Evolutionary conservation across 2,329 filamentous ascomycete species (phyloP).

Genomic region (Fusarium poae): DNA sequence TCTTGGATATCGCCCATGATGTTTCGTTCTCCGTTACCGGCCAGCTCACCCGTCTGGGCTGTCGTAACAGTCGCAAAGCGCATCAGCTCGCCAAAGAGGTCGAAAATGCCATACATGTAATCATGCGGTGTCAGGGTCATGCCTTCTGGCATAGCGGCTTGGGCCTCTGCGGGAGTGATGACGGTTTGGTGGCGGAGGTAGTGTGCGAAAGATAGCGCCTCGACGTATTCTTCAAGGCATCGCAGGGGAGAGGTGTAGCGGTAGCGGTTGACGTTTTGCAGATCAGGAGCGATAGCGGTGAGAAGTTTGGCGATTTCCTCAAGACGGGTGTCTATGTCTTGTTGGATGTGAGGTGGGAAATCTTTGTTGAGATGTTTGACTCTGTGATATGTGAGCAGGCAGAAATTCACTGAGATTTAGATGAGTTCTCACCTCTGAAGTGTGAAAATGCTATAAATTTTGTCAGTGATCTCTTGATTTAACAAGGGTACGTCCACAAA

Average conservation of each 20-base stretch:
- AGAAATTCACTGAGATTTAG: constrained; percentile 3
- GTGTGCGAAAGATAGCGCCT: constrained; percentile 88
- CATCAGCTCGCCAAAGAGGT: constrained; percentile 97
- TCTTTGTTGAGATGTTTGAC: constrained; percentile 72
- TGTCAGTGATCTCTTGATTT: constrained; percentile 8
- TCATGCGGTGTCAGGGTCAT: constrained; percentile 82
- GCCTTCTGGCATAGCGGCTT: constrained; percentile 61
- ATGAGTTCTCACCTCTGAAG: constrained; percentile 55
- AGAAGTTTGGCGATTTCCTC: constrained; percentile 79
- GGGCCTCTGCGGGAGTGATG: constrained; percentile 74
- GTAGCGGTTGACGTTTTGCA: constrained; percentile 82
- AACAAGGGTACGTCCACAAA: fast-evolving
- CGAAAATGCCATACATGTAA: constrained; percentile 91
- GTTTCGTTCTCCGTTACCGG: constrained; percentile 60
- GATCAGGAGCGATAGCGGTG: constrained; percentile 74
- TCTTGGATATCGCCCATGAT: constrained; percentile 86
- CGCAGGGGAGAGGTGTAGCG: constrained; percentile 85
- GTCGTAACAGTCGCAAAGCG: constrained; percentile 91
- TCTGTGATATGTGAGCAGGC: constrained; percentile 58
- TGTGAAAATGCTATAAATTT: constrained; percentile 53
- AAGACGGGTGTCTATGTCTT: constrained; percentile 77
- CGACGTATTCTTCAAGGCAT: constrained; percentile 93
- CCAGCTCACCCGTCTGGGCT: constrained; percentile 75
- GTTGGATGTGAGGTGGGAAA: constrained; percentile 76
- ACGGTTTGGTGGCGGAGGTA: constrained; percentile 85